Percentiles rank a stretch among this genome's conserved stretches.
phyloP scores from a whole-genome alignment of 805 yeast species.

The Kodamaea kakaduensis region DNA sequence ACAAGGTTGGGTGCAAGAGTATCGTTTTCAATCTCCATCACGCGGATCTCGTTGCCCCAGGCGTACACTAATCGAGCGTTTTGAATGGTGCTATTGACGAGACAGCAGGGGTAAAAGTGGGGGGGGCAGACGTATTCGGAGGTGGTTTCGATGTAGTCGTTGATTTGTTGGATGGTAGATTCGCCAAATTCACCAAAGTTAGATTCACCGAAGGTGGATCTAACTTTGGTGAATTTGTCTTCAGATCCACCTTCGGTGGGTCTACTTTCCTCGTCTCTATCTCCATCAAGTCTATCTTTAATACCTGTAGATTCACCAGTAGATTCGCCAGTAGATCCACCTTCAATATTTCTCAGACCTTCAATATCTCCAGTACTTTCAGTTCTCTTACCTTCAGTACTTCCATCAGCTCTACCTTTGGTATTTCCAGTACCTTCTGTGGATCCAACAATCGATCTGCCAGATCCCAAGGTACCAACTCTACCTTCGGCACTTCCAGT shows the following conservation, averaged over 20 bases:
- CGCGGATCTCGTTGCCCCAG: slow-evolving; percentile 59
- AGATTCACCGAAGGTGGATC: too few species aligned
- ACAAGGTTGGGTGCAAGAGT: slow-evolving; percentile 29
- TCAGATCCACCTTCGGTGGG: not conserved
- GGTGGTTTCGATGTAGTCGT: too few species aligned
- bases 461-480: too few species aligned
- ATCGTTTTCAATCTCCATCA: slow-evolving; percentile 47
- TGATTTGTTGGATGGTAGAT: not conserved
- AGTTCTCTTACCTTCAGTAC: too few species aligned
- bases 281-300: not conserved
- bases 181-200: too few species aligned
- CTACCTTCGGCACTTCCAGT: too few species aligned
- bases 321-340: too few species aligned
- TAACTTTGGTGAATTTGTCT: not conserved
- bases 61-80: slow-evolving; percentile 57
- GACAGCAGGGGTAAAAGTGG: slow-evolving; percentile 2
- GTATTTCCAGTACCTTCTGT: not conserved
- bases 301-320: too few species aligned
- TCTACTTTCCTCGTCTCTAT: not conserved
- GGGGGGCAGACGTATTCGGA: too few species aligned
- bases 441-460: too few species aligned
- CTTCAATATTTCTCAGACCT: too few species aligned
- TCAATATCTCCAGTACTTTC: slow-evolving; percentile 16
- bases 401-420: too few species aligned
- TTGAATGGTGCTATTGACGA: slow-evolving; percentile 1